These are phyloP conservation scores for Fusarium mangiferae DNA, from an alignment of 2,329 filamentous ascomycete species.

Conservation along the genomic window DNA sequence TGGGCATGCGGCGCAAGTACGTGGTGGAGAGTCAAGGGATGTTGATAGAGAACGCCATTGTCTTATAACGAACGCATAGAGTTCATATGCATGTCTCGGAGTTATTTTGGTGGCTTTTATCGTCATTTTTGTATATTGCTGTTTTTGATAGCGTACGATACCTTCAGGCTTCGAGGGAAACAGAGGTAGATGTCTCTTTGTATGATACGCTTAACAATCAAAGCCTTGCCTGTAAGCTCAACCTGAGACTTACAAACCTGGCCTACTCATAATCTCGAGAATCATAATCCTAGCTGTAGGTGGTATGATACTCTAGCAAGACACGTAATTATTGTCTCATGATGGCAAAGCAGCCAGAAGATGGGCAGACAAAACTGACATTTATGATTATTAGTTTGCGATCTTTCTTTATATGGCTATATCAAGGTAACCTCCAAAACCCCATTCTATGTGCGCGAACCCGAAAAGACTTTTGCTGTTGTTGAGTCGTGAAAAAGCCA, in stretches of 20 bases:
- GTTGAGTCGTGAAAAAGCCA: constrained; percentile 33
- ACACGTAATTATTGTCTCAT: not conserved
- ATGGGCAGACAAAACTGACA: constrained; percentile 1
- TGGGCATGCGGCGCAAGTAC: constrained; percentile 83
- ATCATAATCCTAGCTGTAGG: not conserved
- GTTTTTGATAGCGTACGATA: not conserved
- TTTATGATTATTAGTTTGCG: constrained; percentile 34
- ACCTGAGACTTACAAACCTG: not conserved
- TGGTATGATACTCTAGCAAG: not conserved
- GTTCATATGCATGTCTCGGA: constrained; percentile 38
- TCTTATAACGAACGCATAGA: constrained; percentile 53
- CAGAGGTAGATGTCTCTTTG: not conserved
- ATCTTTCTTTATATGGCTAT: constrained; percentile 42
- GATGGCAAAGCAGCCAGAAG: not conserved
- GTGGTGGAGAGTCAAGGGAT: constrained; percentile 84
- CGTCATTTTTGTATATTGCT: not conserved
- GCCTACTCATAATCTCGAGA: not conserved
- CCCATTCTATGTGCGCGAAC: constrained; percentile 43
- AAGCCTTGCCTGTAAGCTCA: not conserved
- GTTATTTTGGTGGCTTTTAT: constrained; percentile 27
- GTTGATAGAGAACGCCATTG: constrained; percentile 80
- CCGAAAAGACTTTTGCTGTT: constrained; percentile 43
- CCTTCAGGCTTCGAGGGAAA: not conserved
- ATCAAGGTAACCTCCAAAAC: constrained; percentile 37
- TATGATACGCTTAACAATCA: not conserved